Conservation (phyloP, 176 grass and related monocot genomes). For the Aegilops umbellulata region DNA sequence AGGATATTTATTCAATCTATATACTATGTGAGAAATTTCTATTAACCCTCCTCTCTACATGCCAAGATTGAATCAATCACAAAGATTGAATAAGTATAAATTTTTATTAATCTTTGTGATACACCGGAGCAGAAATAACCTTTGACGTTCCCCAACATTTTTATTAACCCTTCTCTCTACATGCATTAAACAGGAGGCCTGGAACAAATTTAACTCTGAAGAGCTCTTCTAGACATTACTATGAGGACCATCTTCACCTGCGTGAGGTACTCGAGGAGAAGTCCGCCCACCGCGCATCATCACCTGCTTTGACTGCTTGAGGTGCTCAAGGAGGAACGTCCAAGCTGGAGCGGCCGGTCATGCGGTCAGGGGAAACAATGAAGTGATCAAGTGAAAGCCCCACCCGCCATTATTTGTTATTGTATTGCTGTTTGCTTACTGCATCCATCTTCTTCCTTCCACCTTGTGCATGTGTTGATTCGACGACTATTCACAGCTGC, state of each 20-base stretch:
- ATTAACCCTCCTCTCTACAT: conserved; percentile 14
- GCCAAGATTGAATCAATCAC: not conserved
- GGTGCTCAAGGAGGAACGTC: not conserved
- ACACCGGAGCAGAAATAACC: no score
- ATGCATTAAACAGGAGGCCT: conserved; percentile 60
- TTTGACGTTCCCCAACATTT: not conserved
- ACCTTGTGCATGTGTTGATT: conserved; percentile 31
- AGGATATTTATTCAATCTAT: not conserved
- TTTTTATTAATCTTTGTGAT: no score
- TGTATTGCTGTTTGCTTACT: conserved; percentile 16
- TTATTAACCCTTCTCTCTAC: conserved; percentile 3
- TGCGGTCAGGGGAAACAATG: not conserved
- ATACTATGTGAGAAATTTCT: not conserved
- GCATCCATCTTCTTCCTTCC: conserved; percentile 13
- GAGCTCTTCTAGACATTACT: conserved; percentile 50
- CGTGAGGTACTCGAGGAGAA: not conserved
- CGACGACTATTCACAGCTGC: conserved; percentile 12
- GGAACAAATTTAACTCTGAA: conserved; percentile 78
- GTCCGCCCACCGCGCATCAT: not conserved
- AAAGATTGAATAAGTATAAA: no score
- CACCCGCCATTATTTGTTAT: not conserved
- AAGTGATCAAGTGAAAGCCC: conserved; percentile 25
- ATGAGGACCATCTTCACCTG: not conserved
- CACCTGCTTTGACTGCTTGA: not conserved
- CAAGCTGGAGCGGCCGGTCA: conserved; percentile 2